These are phyloP conservation scores for Trypanosomatidae sp. DNA, from an alignment of 208 protist species.

Conservation along the genomic window DNA sequence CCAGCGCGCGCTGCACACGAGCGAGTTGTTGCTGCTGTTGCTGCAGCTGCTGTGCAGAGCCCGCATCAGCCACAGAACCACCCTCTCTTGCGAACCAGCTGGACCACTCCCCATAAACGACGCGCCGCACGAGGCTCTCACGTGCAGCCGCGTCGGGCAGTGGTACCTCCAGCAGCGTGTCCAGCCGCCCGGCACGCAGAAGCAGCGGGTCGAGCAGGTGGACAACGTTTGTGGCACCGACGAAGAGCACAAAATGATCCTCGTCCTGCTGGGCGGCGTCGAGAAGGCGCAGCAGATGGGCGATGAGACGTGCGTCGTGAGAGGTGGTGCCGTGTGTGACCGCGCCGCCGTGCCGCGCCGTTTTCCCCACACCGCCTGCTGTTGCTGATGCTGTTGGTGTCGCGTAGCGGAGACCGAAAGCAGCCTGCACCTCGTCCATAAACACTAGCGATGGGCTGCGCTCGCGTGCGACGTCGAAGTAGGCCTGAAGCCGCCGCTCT, in stretches of 20 bases:
- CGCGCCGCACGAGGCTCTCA: conserved; percentile 34
- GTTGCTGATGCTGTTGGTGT: too few relatives aligned
- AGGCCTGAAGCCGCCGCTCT: conserved; percentile 76
- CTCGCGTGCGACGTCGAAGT: conserved; percentile 82
- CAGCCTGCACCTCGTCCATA: conserved; percentile 95
- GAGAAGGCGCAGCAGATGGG: conserved; percentile 69
- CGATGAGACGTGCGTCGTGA: conserved; percentile 70
- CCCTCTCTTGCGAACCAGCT: conserved; percentile 31
- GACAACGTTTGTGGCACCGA: conserved; percentile 80
- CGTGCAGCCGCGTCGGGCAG: conserved; percentile 62
- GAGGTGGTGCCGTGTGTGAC: conserved; percentile 2
- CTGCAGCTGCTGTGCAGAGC: background rate
- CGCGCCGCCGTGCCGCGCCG: background rate
- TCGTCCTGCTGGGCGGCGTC: conserved; percentile 66
- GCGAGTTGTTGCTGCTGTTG: conserved; percentile 2
- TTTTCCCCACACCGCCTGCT: background rate
- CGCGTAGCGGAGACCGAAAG: conserved; percentile 59
- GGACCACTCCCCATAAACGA: conserved; percentile 71
- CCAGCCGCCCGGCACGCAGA: conserved; percentile 76
- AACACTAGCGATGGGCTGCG: conserved; percentile 90
- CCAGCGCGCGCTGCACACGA: too few relatives aligned
- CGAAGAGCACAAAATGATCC: conserved; percentile 63
- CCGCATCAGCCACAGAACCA: background rate
- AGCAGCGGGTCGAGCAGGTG: conserved; percentile 70
- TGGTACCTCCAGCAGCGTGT: conserved; percentile 69